Evolutionary conservation across 495 filamentous ascomycete species (phyloP).

Genomic region (Daldinia loculata): DNA sequence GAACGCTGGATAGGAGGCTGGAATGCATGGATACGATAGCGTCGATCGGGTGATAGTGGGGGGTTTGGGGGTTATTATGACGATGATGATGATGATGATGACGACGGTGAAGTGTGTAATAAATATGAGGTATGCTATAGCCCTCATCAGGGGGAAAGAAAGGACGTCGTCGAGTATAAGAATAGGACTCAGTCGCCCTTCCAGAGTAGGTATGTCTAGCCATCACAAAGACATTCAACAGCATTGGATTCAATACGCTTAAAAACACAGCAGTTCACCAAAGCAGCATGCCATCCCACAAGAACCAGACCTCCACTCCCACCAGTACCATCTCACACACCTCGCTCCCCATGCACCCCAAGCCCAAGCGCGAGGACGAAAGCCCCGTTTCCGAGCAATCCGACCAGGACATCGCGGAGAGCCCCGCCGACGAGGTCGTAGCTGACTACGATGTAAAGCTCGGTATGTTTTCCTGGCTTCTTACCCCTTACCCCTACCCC

Average conservation of each 20-base stretch:
- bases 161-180: not conserved
- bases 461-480: not conserved
- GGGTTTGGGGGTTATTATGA: not conserved
- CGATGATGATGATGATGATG: too few species aligned
- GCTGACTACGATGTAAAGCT: not conserved
- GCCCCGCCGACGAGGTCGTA: not conserved
- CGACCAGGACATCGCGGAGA: not conserved
- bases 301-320: constrained; percentile 28
- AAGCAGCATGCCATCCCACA: constrained; percentile 2
- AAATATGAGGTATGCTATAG: not conserved
- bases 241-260: not conserved
- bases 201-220: not conserved
- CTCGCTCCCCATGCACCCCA: constrained; percentile 41
- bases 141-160: too few species aligned
- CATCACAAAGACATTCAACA: not conserved
- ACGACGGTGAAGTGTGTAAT: not conserved
- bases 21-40: not conserved
- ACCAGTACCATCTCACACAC: constrained; percentile 42
- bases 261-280: not conserved
- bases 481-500: not conserved
- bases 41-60: not conserved
- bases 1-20: not conserved
- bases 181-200: not conserved
- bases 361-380: constrained; percentile 48
- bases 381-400: constrained; percentile 53